Evolutionary conservation across 345 rosid species (phyloP).

Genomic region (Brassica carinata): DNA sequence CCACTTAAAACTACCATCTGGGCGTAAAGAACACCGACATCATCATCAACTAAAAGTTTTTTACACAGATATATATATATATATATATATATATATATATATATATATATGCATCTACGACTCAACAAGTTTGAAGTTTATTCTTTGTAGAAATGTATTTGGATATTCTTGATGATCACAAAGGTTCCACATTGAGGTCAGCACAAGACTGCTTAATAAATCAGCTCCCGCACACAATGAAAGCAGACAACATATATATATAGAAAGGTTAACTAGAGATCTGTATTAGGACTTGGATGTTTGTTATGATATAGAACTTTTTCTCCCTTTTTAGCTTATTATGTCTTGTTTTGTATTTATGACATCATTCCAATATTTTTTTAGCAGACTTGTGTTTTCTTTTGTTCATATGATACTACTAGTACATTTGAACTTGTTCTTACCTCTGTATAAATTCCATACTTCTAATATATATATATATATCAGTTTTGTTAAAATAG

Average conservation of each 20-base stretch:
- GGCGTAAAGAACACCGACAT: not conserved
- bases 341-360: not conserved
- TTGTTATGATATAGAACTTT: not conserved
- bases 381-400: not conserved
- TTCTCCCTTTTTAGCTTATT: not conserved
- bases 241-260: not conserved
- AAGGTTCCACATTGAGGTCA: not conserved
- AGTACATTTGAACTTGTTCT: not conserved
- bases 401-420: not conserved
- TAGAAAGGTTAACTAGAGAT: not conserved
- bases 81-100: too few species aligned
- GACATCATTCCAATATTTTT: not conserved
- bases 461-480: not conserved
- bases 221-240: not conserved
- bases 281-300: conserved; percentile 1
- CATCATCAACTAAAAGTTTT: not conserved
- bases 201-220: not conserved
- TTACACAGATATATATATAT: too few species aligned
- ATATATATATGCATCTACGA: not conserved
- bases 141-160: conserved; percentile 7
- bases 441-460: conserved; percentile 5
- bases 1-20: not conserved
- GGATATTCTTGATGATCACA: conserved; percentile 2
- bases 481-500: not conserved
- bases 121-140: conserved; percentile 10